These are phyloP conservation scores for Pichia inconspicua DNA, from an alignment of 1,139 yeast genomes.

Conservation along the genomic window DNA sequence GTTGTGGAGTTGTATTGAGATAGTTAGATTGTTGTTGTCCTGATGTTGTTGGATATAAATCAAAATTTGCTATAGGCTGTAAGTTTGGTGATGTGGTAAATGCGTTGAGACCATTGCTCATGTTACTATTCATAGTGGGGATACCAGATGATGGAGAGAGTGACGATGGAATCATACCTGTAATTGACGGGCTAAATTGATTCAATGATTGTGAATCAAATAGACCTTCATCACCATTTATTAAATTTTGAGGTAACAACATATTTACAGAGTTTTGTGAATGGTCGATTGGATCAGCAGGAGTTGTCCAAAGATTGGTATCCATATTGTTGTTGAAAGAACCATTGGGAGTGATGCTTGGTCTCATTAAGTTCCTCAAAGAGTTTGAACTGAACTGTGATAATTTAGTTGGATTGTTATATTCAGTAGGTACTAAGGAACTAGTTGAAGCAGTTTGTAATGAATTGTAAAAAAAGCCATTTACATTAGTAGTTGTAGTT, in stretches of 20 bases:
- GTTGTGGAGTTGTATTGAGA: slow-evolving; percentile 12
- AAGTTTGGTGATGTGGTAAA: slow-evolving; percentile 12
- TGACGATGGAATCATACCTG: background rate
- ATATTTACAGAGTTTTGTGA: slow-evolving; percentile 18
- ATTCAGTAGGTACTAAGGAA: background rate
- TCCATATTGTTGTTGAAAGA: slow-evolving; percentile 10
- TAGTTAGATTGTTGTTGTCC: slow-evolving; percentile 1
- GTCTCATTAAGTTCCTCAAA: slow-evolving; percentile 4
- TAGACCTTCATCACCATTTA: slow-evolving; percentile 19
- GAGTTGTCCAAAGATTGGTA: slow-evolving; percentile 1
- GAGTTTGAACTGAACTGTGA: slow-evolving; percentile 3
- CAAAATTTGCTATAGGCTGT: slow-evolving; percentile 11
- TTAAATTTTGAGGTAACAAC: slow-evolving; percentile 24
- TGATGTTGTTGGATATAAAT: slow-evolving; percentile 6
- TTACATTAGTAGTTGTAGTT: slow-evolving; percentile 9
- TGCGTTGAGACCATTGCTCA: background rate
- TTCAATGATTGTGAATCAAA: slow-evolving; percentile 7
- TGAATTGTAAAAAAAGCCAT: slow-evolving; percentile 11
- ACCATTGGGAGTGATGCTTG: slow-evolving; percentile 8
- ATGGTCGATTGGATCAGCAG: background rate
- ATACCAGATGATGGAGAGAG: background rate
- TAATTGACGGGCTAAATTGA: background rate
- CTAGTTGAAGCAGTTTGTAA: slow-evolving; percentile 2
- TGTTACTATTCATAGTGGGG: background rate
- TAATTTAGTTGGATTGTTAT: slow-evolving; percentile 1